Percentiles rank a stretch among this genome's conserved stretches.
Conservation (phyloP, 257 asterid genomes). For the Fraxinus pennsylvanica region DNA sequence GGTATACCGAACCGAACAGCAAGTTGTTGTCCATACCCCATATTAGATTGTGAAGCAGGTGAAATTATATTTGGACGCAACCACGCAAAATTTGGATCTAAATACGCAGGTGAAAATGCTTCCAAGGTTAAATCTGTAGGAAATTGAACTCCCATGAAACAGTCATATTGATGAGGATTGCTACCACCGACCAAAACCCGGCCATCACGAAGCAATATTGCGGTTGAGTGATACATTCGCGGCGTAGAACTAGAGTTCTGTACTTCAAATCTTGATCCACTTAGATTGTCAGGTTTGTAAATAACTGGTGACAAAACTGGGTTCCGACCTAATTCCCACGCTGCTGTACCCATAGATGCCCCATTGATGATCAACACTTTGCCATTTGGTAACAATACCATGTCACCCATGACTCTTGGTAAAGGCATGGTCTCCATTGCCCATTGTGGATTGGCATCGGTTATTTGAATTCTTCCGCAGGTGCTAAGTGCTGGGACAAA, state of each 20-base stretch:
- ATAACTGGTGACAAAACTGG: conserved; percentile 41
- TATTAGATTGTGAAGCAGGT: conserved; percentile 29
- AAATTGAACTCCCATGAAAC: conserved; percentile 30
- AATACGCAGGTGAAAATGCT: conserved; percentile 45
- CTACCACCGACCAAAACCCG: conserved; percentile 49
- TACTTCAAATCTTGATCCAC: conserved; percentile 43
- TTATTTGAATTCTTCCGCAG: conserved; percentile 46
- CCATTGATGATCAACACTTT: conserved; percentile 50
- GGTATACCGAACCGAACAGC: conserved; percentile 25
- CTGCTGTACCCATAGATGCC: conserved; percentile 46
- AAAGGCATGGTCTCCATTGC: conserved; percentile 50
- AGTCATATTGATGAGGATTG: conserved; percentile 37
- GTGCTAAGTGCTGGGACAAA: conserved; percentile 40
- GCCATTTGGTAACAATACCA: conserved; percentile 48
- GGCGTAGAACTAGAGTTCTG: conserved; percentile 34
- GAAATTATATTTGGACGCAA: conserved; percentile 35
- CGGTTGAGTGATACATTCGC: conserved; percentile 57
- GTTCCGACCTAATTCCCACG: conserved; percentile 43
- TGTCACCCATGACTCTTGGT: conserved; percentile 57
- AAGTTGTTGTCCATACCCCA: conserved; percentile 32
- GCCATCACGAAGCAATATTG: conserved; percentile 47
- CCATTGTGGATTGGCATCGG: conserved; percentile 49
- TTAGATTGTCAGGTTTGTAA: conserved; percentile 30
- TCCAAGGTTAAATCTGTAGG: conserved; percentile 48
- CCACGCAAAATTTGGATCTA: conserved; percentile 12